Base-by-base conservation (phyloP, 805 yeast species). In the Starmerella stellata region DNA sequence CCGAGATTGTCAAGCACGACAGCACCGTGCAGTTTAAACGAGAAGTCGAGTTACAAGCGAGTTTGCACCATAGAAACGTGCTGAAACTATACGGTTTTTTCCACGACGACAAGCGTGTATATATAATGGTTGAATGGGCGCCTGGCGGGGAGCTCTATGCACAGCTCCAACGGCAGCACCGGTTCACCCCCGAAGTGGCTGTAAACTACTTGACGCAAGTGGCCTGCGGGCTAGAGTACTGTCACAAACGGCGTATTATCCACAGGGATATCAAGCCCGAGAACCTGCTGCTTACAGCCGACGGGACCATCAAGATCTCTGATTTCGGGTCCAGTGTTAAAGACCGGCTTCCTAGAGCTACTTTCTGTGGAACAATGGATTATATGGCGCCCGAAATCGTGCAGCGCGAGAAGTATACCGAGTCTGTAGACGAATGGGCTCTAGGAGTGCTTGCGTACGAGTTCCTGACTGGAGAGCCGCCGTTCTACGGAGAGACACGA, bases 311-410 rank as follows among this genome's bases (percentile, higher is more conserved):
- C 39, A 87, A 85, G 55, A 66, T 87, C 29, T 77, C 94, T 16
- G 98, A 87, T 59, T 87, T 90, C 55, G 98, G 98, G 13, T 87
- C 95, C 95, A 78, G 93, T 40, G 87, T 85, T 2, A 74, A 73
- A 47, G 68, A 78, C 0, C 71, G 72, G 1, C 59, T 65, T 0
- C 38, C 70, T 44, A 62, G 95, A 51, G 65, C 73, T 14, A 87
- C 96, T 0, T 69, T 90, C 62, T 90, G 96, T 58, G 96, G 98
- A 0, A 90, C 98, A 0, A 62, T 87, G 30, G 96, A 90, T 58
- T 87, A 87, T 50, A 59, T 90, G 14, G 92, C 96, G 0, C 98
- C 98, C 5, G 98, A 87, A 59, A 75, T 90, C 78, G 80, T 87
- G 5, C 90, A 78, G 44, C 74, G 79, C 1, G 74, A 70, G 48